These are phyloP conservation scores for Ilyonectria robusta DNA, from an alignment of 2,329 filamentous ascomycete species.

Conservation along the genomic window DNA sequence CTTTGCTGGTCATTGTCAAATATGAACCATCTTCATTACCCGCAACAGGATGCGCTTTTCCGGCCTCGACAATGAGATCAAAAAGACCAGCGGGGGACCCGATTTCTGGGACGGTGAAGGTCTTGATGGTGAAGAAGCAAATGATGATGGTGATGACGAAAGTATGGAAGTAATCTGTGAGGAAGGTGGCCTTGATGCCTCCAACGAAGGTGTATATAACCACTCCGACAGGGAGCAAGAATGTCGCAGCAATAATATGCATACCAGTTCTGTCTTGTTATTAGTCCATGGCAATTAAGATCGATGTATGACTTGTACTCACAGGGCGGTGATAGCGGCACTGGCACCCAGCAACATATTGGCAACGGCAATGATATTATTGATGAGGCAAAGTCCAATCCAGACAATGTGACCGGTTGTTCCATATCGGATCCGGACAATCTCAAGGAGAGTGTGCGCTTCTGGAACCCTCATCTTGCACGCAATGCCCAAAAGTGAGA, in stretches of 20 bases:
- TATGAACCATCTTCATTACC: constrained; percentile 69
- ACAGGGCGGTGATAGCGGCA: constrained; percentile 54
- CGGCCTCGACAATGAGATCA: constrained; percentile 63
- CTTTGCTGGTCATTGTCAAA: constrained; percentile 69
- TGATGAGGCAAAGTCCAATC: constrained; percentile 66
- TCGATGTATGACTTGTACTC: constrained; percentile 17
- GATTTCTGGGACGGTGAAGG: constrained; percentile 62
- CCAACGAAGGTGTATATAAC: constrained; percentile 57
- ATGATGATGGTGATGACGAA: constrained; percentile 68
- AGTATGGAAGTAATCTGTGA: constrained; percentile 69
- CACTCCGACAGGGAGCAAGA: constrained; percentile 58
- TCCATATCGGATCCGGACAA: constrained; percentile 67
- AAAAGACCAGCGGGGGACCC: constrained; percentile 64
- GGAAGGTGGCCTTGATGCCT: constrained; percentile 57
- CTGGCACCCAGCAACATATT: constrained; percentile 65
- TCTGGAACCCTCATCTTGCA: constrained; percentile 67
- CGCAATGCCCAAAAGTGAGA: constrained; percentile 64
- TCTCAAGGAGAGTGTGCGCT: constrained; percentile 68
- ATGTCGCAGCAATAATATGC: constrained; percentile 65
- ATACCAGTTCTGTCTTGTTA: constrained; percentile 58
- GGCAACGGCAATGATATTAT: constrained; percentile 67
- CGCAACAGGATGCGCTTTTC: constrained; percentile 59
- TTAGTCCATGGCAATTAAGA: constrained; percentile 16
- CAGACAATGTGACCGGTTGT: constrained; percentile 63
- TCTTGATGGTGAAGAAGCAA: constrained; percentile 63